Base-by-base conservation (phyloP, 768 basidiomycete genomes). In the Tephrocybe sp. region DNA sequence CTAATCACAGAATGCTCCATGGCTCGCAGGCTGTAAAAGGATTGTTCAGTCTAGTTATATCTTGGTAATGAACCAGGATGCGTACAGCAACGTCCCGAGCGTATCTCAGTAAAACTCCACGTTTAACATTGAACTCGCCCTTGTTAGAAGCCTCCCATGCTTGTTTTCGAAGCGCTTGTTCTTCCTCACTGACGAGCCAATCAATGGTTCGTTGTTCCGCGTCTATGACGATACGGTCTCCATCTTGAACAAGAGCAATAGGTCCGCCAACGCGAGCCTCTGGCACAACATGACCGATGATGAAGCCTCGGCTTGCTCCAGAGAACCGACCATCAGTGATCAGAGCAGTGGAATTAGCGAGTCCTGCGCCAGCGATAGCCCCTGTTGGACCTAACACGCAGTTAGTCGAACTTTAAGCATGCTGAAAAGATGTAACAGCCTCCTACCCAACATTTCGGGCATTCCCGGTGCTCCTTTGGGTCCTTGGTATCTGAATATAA, bases 401-500 rank as follows among this genome's bases (percentile, higher is more conserved):
- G 45, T 16, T 8, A 52, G 31, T 35, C 45, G 16, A 49, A 35
- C n/a, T n/a, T 2, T 16, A 12, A n/a, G 32, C 30, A 39, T 31
- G 40, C 16, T 33, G 33, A 1, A 19, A 31, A 12, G 31, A 16
- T 19, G 13, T 22, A 9, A 33, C 31, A 41, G 4, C 26, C 17
- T 45, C 41, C 39, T 64, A 74, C 71, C 76, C 6, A 76, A 62
- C 76, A 77, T 78, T 72, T 94, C 91, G 8, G 92, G 92, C 90
- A 92, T 92, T 19, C 92, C 92, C 22, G 90, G 92, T n/a, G 82
- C 92, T 22, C 92, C 91, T 65, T 89, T 92, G 0, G 92, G 91
- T 11, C 92, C 92, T 69, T 89, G 88, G 66, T 93, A 94, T 52
- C 92, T 79, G 73, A 94, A 86, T 39, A 94, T 83, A 51, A 92